Evolutionary conservation across 805 yeast genomes (phyloP).

Genomic region (Peterozyma toletana): DNA sequence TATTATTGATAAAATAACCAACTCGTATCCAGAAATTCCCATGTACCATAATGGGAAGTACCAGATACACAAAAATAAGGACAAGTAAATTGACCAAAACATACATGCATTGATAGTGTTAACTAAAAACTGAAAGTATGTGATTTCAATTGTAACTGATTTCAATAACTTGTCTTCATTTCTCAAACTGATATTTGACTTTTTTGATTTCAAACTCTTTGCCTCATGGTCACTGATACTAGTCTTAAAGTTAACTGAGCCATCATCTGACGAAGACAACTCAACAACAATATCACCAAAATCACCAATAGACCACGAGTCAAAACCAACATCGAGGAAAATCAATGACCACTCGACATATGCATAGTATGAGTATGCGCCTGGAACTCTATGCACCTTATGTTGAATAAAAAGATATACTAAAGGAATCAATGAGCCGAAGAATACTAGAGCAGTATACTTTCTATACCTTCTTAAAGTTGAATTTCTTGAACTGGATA

Average conservation of each 20-base stretch:
- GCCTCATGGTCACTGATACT: background rate
- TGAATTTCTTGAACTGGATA: slow-evolving; percentile 38
- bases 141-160: slow-evolving; percentile 9
- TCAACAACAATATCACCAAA: slow-evolving; percentile 55
- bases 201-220: slow-evolving; percentile 8
- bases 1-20: slow-evolving; percentile 47
- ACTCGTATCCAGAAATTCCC: slow-evolving; percentile 96
- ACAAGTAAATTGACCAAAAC: slow-evolving; percentile 80
- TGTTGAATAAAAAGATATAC: slow-evolving; percentile 89
- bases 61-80: slow-evolving; percentile 86
- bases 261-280: slow-evolving; percentile 18
- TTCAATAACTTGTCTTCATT: slow-evolving; percentile 1
- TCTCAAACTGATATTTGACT: slow-evolving; percentile 15
- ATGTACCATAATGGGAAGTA: slow-evolving; percentile 96
- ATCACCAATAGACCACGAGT: slow-evolving; percentile 69
- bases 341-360: slow-evolving; percentile 92
- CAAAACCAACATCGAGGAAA: slow-evolving; percentile 77
- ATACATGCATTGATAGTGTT: slow-evolving; percentile 60
- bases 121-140: slow-evolving; percentile 29
- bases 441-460: slow-evolving; percentile 53
- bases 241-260: slow-evolving; percentile 1
- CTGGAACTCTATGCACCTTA: slow-evolving; percentile 77
- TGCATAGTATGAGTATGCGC: slow-evolving; percentile 95
- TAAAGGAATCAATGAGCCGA: slow-evolving; percentile 70
- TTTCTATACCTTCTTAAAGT: slow-evolving; percentile 43